Base-by-base conservation (phyloP, 345 rosid species). In the Euphorbia lathyris region DNA sequence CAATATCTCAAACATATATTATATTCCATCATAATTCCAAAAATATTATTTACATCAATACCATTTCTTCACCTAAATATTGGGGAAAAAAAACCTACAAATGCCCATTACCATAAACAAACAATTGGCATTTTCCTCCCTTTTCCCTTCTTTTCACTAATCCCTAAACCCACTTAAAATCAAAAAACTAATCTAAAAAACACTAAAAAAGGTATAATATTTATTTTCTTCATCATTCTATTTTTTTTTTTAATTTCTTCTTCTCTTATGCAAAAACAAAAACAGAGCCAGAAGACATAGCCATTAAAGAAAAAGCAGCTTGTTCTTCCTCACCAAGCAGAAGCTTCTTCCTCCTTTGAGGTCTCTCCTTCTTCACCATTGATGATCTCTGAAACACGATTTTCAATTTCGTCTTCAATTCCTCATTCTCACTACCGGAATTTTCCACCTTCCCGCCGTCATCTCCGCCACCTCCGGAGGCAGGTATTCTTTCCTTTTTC, bases 271-370 rank as follows among this genome's bases (percentile, higher is more conserved):
- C 86, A 61, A 85, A 85, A 77, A 85, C 86, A 50, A 83, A 85
- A 77, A 85, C 86, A 50, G 84, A 78, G 71, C 80, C 87, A 55
- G 85, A 86, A 3, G 98, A 93, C 77, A 93, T 65, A 11, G 96
- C 94, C 83, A 93, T 68, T 56, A 93, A 72, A 67, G 83, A 85
- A 61, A 89, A 77, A 74, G 98, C 98, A 47, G 98, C 97, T 67
- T 84, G 88, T 75, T 93, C 93, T 75, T 87, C 93, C 77, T 90
- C 96, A 17, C 86, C 75, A 74, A 86, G 29, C 76, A 58, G 76
- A 75, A 58, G 77, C 73, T 85, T 86, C 60, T 78, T 88, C 73
- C 90, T 83, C 52, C 65, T 60, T 34, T 71, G 89, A 67, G 89
- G 80, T 79, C 96, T 75, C 65, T 83, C 88, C 73, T 89, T 90